Evolutionary conservation across 1,284 basidiomycete genomes (phyloP), one percentile per base, ranked within the genome.

Genomic region (Apiotrichum siamense): DNA sequence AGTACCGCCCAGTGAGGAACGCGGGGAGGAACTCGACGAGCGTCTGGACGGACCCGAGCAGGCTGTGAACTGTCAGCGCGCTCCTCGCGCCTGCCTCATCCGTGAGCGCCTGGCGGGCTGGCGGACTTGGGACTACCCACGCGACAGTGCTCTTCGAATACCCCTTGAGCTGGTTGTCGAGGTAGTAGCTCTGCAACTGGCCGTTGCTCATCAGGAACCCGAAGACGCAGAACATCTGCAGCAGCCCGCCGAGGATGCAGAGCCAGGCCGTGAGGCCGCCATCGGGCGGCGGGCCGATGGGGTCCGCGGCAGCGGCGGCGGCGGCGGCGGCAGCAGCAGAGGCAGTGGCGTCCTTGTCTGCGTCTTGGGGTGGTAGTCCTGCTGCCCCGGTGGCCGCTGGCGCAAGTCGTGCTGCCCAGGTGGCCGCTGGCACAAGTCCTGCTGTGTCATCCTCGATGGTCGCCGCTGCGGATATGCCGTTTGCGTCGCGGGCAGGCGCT

Each of bases 131-230:
- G 29, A 9, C 29, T n/a, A 41, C 39, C 5, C 25, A 32, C 27
- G 41, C 41, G 13, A 43, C 41, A 9, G 41, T 43, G 15, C 27
- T 31, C 47, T 63, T 56, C 3, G 62, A 55, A 40, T 69, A 68
- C 7, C 54, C 50, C 11, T 48, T 46, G 15, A 74, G 54, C 49
- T 74, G 72, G 51, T 74, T 38, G 0, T 51, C 50, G 12, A 64
- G 55, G 41, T 70, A 74, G 52, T 70, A 69, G 6, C 44, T 47
- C 39, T 68, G 60, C 42, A 73, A 56, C 45, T 69, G 64, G 1
- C 72, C 72, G 43, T 67, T 66, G 18, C 56, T 54, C 6, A 64
- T 73, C 23, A 70, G 67, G 66, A 72, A 66, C 3, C 72, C 72
- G 47, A 71, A 69, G 15, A 69, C 54, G 25, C 63, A 65, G 48